phyloP scores from a whole-genome alignment of 2,329 filamentous ascomycete species.

The Macrophomina pseudophaseolina region DNA sequence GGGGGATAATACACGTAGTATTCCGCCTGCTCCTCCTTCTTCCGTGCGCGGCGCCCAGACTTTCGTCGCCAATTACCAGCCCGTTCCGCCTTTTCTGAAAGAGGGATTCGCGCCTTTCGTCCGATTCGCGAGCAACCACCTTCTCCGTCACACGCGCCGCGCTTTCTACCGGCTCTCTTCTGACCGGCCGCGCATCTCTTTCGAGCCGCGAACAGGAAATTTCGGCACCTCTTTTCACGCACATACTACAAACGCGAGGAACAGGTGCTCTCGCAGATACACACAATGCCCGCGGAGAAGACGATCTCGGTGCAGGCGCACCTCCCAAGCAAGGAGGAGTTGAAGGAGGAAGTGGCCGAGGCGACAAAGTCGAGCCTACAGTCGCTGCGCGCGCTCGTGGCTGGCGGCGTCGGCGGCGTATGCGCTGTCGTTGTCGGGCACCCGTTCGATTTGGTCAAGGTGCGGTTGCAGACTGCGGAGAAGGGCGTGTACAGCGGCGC shows the following conservation, averaged over 20 bases:
- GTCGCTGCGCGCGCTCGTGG: conserved; percentile 79
- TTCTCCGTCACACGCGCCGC: neutral
- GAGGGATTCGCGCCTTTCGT: conserved; percentile 17
- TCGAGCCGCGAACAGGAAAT: neutral
- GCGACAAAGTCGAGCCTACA: conserved; percentile 62
- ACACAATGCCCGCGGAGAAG: conserved; percentile 13
- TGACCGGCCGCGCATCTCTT: too few species aligned
- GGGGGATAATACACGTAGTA: conserved; percentile 5
- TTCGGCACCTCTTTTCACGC: neutral
- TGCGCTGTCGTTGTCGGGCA: conserved; percentile 93
- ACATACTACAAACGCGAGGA: neutral
- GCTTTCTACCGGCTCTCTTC: neutral
- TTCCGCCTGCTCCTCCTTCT: neutral
- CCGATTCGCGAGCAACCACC: conserved; percentile 6
- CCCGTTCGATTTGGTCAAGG: conserved; percentile 97
- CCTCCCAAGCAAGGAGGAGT: conserved; percentile 43
- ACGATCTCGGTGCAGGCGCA: neutral
- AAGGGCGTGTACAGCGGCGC: conserved; percentile 89
- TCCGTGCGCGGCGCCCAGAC: neutral
- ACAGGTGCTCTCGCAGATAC: neutral
- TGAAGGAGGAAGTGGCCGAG: conserved; percentile 58
- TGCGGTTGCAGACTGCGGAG: conserved; percentile 94
- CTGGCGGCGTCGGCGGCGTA: conserved; percentile 90
- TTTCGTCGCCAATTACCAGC: neutral
- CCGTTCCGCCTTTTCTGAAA: neutral